A percentile compares a stretch with the other conserved stretches of the same genome.
Conservation (phyloP, 257 asterid genomes). For the Avicennia marina region DNA sequence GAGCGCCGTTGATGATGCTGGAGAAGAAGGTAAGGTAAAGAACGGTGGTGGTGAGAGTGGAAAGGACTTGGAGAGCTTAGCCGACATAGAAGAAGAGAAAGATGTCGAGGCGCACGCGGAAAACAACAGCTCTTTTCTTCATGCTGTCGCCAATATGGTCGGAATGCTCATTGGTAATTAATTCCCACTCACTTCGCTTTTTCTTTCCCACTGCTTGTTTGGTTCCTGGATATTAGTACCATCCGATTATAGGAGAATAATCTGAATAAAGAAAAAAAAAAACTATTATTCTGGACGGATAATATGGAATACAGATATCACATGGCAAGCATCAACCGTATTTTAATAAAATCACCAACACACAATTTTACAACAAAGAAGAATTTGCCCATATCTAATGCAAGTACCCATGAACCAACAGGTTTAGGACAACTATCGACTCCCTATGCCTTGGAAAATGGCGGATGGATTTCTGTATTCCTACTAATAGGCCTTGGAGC, state of each 20-base stretch:
- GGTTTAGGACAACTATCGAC: slow-evolving; percentile 79
- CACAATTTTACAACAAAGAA: not conserved
- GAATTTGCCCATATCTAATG: not conserved
- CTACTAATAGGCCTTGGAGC: slow-evolving; percentile 50
- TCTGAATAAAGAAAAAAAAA: too few relatives aligned
- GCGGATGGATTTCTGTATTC: slow-evolving; percentile 70
- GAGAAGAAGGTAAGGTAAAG: slow-evolving; percentile 11
- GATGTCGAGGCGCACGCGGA: slow-evolving; percentile 10
- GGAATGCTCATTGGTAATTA: slow-evolving; percentile 70
- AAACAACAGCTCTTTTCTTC: slow-evolving; percentile 43
- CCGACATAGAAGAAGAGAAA: slow-evolving; percentile 12
- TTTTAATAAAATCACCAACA: too few relatives aligned
- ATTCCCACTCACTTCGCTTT: too few relatives aligned
- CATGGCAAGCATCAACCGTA: too few relatives aligned
- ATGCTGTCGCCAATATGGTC: slow-evolving; percentile 67
- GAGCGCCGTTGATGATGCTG: not conserved
- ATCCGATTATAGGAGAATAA: too few relatives aligned
- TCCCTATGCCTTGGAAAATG: slow-evolving; percentile 68
- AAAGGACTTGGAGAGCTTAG: slow-evolving; percentile 39
- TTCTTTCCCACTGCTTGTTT: not conserved
- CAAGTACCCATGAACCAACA: slow-evolving; percentile 10
- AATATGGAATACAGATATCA: too few relatives aligned
- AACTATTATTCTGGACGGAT: too few relatives aligned
- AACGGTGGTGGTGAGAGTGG: not conserved
- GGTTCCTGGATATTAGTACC: not conserved